Evolutionary conservation across 208 protist genomes (phyloP).

Genomic region (Leishmania arabica): DNA sequence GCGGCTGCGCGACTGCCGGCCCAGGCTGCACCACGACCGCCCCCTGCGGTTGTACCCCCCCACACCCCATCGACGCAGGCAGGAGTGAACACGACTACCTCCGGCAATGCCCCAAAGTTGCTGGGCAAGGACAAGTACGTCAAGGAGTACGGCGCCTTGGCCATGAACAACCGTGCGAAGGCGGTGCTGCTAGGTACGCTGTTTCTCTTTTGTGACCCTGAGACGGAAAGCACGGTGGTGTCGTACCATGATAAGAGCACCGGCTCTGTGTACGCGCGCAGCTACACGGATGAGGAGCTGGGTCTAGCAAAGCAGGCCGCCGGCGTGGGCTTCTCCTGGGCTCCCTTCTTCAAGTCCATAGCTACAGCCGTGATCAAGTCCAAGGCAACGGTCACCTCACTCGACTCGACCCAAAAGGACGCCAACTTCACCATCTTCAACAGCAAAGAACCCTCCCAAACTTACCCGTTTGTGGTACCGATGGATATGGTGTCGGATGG

Average conservation of each 20-base stretch:
- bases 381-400: constrained; percentile 48
- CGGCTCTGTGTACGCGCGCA: constrained; percentile 58
- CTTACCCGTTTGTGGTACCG: constrained; percentile 54
- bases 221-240: constrained; percentile 59
- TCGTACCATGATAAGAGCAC: constrained; percentile 59
- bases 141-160: constrained; percentile 75
- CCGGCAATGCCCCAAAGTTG: constrained; percentile 22
- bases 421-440: constrained; percentile 66
- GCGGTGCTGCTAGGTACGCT: constrained; percentile 39
- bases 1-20: neutral
- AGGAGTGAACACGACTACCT: neutral
- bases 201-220: constrained; percentile 65
- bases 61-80: neutral
- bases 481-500: constrained; percentile 59
- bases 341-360: constrained; percentile 88
- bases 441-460: constrained; percentile 55
- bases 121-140: constrained; percentile 87
- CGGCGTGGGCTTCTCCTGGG: constrained; percentile 64
- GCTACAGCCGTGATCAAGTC: constrained; percentile 74
- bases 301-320: constrained; percentile 50
- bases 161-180: constrained; percentile 60
- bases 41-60: neutral
- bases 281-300: constrained; percentile 74
- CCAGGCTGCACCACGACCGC: neutral
- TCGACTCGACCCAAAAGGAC: constrained; percentile 31